Percentiles rank a stretch among this genome's conserved stretches.
phyloP scores from a whole-genome alignment of 352 stramenopile genomes.

The Globisporangium uncinulatum region DNA sequence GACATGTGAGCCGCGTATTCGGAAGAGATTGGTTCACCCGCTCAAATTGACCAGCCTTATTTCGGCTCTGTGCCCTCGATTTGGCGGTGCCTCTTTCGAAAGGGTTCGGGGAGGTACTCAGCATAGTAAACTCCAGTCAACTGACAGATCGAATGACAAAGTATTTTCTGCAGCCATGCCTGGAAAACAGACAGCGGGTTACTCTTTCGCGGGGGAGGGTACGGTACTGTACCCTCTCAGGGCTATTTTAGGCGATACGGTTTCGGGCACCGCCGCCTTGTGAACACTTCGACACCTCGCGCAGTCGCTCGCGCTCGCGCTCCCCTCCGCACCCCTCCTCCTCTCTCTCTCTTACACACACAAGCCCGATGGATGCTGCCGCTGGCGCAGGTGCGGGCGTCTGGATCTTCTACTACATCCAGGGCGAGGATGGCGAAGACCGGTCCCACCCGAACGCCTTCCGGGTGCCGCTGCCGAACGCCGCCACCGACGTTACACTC shows the following conservation, averaged over 20 bases:
- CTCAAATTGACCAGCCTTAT: not conserved
- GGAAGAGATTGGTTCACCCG: not conserved
- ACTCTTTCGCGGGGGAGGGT: too few species aligned
- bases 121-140: too few species aligned
- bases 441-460: conserved; percentile 81
- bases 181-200: too few species aligned
- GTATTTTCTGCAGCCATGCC: too few species aligned
- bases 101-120: too few species aligned
- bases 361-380: conserved; percentile 13
- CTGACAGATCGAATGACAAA: too few species aligned
- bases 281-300: too few species aligned
- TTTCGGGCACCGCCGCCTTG: too few species aligned
- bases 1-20: not conserved
- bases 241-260: too few species aligned
- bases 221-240: too few species aligned
- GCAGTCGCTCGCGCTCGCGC: not conserved
- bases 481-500: conserved; percentile 54
- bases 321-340: not conserved
- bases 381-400: conserved; percentile 15
- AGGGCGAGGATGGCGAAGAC: conserved; percentile 82
- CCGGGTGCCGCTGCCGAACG: conserved; percentile 30
- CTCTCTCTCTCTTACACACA: not conserved
- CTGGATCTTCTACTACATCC: conserved; percentile 87
- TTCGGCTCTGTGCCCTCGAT: not conserved
- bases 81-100: not conserved